Percentiles rank a stretch among this genome's conserved stretches.
Conservation (phyloP, 23 red algal genomes). For the Agarophyton chilense region DNA sequence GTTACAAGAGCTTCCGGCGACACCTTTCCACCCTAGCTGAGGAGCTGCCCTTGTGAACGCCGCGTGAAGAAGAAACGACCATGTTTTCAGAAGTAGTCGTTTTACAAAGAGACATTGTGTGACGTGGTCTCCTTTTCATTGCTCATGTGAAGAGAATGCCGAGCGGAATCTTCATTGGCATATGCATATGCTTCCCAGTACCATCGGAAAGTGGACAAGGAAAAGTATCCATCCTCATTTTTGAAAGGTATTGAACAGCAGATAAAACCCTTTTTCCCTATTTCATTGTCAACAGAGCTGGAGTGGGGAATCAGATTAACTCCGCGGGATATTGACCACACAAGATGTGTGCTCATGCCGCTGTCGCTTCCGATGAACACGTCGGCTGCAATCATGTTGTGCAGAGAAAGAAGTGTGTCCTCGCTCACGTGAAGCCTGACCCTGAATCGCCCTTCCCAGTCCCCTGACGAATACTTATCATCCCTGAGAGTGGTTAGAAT, state of each 20-base stretch:
- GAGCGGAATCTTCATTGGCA: constrained; percentile 24
- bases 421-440: constrained; percentile 59
- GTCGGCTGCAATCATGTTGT: constrained; percentile 63
- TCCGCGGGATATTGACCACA: constrained; percentile 46
- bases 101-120: neutral
- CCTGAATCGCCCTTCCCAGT: neutral
- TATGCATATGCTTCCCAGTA: constrained; percentile 52
- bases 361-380: constrained; percentile 65
- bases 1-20: too few species aligned
- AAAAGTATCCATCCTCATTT: constrained; percentile 49
- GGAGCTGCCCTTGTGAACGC: too few species aligned
- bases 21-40: too few species aligned
- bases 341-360: constrained; percentile 50
- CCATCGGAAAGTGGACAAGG: constrained; percentile 2
- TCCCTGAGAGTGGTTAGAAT: neutral
- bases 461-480: neutral
- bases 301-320: constrained; percentile 49
- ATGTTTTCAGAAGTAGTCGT: neutral
- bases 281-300: constrained; percentile 35
- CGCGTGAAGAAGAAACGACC: too few species aligned
- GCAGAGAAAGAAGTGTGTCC: constrained; percentile 44
- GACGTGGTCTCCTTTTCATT: neutral
- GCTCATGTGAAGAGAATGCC: neutral
- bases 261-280: constrained; percentile 44
- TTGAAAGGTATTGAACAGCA: constrained; percentile 59